Percentiles rank a stretch among this genome's conserved stretches.
Conservation (phyloP, 1,284 basidiomycete genomes). For the Fomitopsis palustris region DNA sequence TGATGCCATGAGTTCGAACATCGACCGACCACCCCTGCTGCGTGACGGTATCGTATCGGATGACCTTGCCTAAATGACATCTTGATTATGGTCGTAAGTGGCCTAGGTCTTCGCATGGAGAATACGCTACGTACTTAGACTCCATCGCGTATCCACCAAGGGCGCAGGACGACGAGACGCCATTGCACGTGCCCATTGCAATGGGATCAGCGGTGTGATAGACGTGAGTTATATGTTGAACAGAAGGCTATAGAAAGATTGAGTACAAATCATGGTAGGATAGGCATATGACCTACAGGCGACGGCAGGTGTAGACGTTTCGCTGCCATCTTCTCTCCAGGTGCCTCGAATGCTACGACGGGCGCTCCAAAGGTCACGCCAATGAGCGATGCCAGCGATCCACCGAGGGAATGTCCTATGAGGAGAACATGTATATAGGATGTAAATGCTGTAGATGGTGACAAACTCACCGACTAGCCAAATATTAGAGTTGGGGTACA, state of each 20-base stretch:
- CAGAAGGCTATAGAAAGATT: conserved; percentile 49
- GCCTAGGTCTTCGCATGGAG: too few species aligned
- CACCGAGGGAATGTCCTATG: conserved; percentile 80
- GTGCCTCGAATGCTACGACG: conserved; percentile 87
- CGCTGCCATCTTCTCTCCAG: conserved; percentile 87
- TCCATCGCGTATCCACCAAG: conserved; percentile 78
- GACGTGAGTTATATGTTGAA: conserved; percentile 75
- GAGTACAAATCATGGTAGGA: background rate
- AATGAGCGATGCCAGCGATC: conserved; percentile 79
- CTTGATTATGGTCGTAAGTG: conserved; percentile 10
- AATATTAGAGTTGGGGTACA: conserved; percentile 37
- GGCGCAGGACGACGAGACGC: conserved; percentile 35
- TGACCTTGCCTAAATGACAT: conserved; percentile 68
- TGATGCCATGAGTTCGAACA: conserved; percentile 81
- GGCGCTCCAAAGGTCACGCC: conserved; percentile 91
- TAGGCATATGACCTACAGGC: conserved; percentile 43
- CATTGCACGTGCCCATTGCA: conserved; percentile 63
- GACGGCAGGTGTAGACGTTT: conserved; percentile 86
- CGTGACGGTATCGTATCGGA: conserved; percentile 83
- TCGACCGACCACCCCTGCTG: conserved; percentile 84
- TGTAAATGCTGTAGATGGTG: too few species aligned
- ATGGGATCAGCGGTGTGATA: conserved; percentile 89
- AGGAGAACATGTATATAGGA: too few species aligned
- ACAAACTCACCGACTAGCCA: conserved; percentile 69
- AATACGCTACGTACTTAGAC: conserved; percentile 43